Conservation (phyloP, 2,329 filamentous ascomycete species). For the Arthrinium puccinioides region DNA sequence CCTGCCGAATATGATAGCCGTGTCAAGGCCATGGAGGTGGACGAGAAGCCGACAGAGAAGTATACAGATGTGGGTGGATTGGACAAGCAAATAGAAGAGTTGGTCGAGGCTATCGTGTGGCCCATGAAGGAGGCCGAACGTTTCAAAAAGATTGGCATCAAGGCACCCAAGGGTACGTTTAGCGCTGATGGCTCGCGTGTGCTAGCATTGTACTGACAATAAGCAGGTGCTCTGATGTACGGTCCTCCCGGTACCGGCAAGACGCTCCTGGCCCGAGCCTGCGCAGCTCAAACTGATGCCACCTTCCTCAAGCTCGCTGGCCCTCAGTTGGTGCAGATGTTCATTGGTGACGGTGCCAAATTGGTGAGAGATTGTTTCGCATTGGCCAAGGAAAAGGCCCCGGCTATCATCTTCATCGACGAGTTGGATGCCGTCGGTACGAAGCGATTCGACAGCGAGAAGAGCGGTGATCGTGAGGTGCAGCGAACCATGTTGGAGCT, state of each 20-base stretch:
- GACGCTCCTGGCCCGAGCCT: slow-evolving; percentile 87
- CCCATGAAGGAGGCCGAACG: slow-evolving; percentile 99
- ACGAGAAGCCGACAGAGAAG: slow-evolving; percentile 99
- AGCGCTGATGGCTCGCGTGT: neutral
- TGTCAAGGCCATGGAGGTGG: slow-evolving; percentile 99
- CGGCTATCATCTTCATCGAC: slow-evolving; percentile 99
- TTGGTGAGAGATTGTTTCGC: slow-evolving; percentile 96
- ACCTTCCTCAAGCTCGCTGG: slow-evolving; percentile 98
- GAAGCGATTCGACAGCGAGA: slow-evolving; percentile 97
- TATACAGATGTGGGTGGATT: slow-evolving; percentile 96
- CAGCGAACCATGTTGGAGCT: slow-evolving; percentile 98
- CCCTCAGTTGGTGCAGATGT: slow-evolving; percentile 98
- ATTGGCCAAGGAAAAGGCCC: slow-evolving; percentile 95
- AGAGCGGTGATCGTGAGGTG: slow-evolving; percentile 94
- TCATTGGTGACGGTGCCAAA: slow-evolving; percentile 97
- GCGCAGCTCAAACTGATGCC: slow-evolving; percentile 94
- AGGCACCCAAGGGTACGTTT: slow-evolving; percentile 88
- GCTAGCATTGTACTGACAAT: no score
- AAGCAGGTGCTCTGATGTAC: slow-evolving; percentile 92
- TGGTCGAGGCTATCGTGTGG: slow-evolving; percentile 98
- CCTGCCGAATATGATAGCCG: slow-evolving; percentile 97
- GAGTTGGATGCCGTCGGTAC: slow-evolving; percentile 97
- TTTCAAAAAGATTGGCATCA: slow-evolving; percentile 99
- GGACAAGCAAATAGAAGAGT: slow-evolving; percentile 98
- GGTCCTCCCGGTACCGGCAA: slow-evolving; percentile 87